Conservation (phyloP, 768 basidiomycete species). For the Lactifluus rugatus region DNA sequence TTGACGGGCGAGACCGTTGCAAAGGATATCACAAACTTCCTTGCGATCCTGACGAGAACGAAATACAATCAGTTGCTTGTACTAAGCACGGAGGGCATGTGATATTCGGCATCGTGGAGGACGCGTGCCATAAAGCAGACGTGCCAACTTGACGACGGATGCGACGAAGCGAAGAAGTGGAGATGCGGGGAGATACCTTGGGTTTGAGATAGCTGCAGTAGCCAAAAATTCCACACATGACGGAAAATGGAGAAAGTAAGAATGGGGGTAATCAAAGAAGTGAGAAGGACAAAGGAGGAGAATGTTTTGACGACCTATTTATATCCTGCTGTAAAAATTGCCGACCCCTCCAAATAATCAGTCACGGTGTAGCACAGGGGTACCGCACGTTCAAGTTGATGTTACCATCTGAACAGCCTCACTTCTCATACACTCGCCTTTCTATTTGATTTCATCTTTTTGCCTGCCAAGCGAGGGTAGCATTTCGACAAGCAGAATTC, state of each 20-base stretch:
- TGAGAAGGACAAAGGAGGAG: no score
- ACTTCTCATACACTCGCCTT: no score
- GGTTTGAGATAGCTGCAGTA: constrained; percentile 94
- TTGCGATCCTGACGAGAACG: constrained; percentile 22
- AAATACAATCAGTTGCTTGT: not conserved
- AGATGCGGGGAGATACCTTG: constrained; percentile 45
- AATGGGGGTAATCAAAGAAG: not conserved
- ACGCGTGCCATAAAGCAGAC: not conserved
- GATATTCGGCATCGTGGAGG: not conserved
- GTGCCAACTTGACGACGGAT: no score
- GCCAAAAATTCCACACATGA: constrained; percentile 92
- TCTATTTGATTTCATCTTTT: no score
- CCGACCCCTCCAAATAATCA: no score
- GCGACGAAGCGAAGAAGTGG: not conserved
- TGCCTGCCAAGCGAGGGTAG: no score
- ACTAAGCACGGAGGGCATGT: not conserved
- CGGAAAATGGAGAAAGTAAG: not conserved
- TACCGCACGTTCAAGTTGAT: no score
- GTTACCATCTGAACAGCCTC: no score
- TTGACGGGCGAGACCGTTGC: constrained; percentile 83
- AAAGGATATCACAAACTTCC: constrained; percentile 83
- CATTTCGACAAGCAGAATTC: no score
- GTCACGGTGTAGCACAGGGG: no score
- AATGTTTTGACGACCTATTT: no score
- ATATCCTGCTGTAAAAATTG: no score